Conservation (phyloP, 169 alveolate species). For the Cyclospora cayetanensis region DNA sequence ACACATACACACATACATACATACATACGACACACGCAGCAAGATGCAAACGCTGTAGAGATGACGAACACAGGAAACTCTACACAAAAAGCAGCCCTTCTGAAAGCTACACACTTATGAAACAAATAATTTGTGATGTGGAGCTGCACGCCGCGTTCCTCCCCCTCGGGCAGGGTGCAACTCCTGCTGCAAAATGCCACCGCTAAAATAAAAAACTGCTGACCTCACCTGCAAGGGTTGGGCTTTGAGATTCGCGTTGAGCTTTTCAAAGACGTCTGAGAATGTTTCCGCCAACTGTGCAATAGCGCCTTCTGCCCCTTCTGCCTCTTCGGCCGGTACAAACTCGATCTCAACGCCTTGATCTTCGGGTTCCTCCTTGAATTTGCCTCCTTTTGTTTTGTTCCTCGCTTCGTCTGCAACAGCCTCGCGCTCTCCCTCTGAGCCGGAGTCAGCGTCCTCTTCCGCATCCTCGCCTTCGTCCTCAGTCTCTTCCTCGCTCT, state of each 20-base stretch:
- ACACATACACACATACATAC: not conserved
- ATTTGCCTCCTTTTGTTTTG: not conserved
- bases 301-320: not conserved
- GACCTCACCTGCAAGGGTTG: not conserved
- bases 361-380: not conserved
- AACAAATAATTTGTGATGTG: not conserved
- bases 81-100: not conserved
- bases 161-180: not conserved
- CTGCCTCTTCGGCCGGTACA: conserved; percentile 2
- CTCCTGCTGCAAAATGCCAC: not conserved
- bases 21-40: not conserved
- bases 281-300: not conserved
- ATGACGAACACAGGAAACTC: not conserved
- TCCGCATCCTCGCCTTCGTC: not conserved
- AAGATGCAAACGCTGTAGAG: not conserved
- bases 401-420: not conserved
- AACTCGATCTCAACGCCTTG: not conserved
- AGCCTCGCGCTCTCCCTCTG: not conserved
- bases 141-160: not conserved
- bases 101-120: not conserved
- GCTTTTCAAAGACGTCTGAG: not conserved
- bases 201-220: not conserved
- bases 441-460: not conserved
- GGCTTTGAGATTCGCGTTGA: not conserved
- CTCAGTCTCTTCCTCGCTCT: conserved; percentile 12